A percentile compares a stretch with the other conserved stretches of the same genome.
phyloP scores from a whole-genome alignment of 441 rosid species.

The Populus hybrid region DNA sequence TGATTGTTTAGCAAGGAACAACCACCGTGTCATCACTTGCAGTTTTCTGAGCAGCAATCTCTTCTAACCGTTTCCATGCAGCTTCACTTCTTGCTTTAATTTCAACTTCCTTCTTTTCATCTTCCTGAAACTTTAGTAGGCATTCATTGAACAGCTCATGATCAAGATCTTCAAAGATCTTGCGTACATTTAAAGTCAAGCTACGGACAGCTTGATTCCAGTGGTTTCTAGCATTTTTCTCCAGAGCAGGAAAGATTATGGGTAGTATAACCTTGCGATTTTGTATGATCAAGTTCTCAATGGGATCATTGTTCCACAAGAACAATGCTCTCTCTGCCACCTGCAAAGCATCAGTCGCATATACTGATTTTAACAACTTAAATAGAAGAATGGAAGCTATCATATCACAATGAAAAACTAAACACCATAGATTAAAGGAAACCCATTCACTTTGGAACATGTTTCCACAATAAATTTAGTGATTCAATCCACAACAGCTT shows the following conservation, averaged over 20 bases:
- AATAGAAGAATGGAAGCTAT: not conserved
- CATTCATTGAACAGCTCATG: conserved; percentile 71
- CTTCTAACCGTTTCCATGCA: conserved; percentile 73
- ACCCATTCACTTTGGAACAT: not conserved
- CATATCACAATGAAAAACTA: not conserved
- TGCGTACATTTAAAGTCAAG: conserved; percentile 75
- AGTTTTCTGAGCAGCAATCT: conserved; percentile 42
- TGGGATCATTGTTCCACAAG: conserved; percentile 82
- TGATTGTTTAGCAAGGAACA: conserved; percentile 14
- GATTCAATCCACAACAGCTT: not conserved
- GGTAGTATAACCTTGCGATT: conserved; percentile 68
- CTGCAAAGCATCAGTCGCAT: conserved; percentile 34
- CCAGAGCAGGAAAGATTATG: conserved; percentile 66
- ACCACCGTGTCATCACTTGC: conserved; percentile 25
- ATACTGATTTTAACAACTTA: not conserved
- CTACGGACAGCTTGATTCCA: conserved; percentile 85
- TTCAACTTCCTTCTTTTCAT: conserved; percentile 49
- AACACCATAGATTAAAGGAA: not conserved
- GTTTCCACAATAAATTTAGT: not conserved
- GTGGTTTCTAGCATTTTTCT: conserved; percentile 62
- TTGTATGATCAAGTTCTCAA: conserved; percentile 62
- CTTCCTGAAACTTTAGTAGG: conserved; percentile 54
- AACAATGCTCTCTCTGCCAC: conserved; percentile 87
- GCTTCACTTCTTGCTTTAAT: conserved; percentile 48
- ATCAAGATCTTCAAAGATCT: conserved; percentile 69